Evolutionary conservation across 495 filamentous ascomycete species (phyloP).

Genomic region (Hypoxylon cercidicola): DNA sequence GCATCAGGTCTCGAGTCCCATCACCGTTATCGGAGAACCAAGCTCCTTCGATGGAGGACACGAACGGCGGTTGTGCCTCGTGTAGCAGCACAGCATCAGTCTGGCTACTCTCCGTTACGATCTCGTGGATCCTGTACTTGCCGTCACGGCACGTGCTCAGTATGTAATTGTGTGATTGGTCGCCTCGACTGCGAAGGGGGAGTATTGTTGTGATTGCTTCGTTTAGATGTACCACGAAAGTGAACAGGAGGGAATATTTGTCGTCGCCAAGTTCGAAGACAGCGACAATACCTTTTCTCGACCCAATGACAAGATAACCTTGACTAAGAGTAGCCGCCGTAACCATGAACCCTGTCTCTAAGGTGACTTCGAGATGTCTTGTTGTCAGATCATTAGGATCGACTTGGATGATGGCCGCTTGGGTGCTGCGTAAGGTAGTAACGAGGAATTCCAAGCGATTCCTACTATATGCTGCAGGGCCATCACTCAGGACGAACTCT

Average conservation of each 20-base stretch:
- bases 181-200: constrained; percentile 43
- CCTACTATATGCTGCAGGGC: background rate
- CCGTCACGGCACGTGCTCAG: constrained; percentile 81
- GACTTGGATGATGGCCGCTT: constrained; percentile 37
- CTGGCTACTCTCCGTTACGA: constrained; percentile 17
- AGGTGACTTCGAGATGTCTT: constrained; percentile 32
- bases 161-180: constrained; percentile 51
- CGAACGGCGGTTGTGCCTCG: constrained; percentile 66
- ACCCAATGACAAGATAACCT: constrained; percentile 72
- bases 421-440: constrained; percentile 36
- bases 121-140: constrained; percentile 68
- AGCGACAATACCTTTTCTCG: constrained; percentile 68
- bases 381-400: constrained; percentile 30
- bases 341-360: constrained; percentile 49
- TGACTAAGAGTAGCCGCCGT: constrained; percentile 53
- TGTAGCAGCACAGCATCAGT: constrained; percentile 47
- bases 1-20: constrained; percentile 61
- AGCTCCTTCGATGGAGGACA: constrained; percentile 73
- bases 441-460: constrained; percentile 27
- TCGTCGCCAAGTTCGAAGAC: constrained; percentile 56
- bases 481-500: background rate
- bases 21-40: constrained; percentile 61
- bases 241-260: constrained; percentile 43
- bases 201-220: constrained; percentile 78
- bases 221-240: constrained; percentile 60